phyloP scores from a whole-genome alignment of 768 basidiomycete genomes.

The Floccularia luteovirens region DNA sequence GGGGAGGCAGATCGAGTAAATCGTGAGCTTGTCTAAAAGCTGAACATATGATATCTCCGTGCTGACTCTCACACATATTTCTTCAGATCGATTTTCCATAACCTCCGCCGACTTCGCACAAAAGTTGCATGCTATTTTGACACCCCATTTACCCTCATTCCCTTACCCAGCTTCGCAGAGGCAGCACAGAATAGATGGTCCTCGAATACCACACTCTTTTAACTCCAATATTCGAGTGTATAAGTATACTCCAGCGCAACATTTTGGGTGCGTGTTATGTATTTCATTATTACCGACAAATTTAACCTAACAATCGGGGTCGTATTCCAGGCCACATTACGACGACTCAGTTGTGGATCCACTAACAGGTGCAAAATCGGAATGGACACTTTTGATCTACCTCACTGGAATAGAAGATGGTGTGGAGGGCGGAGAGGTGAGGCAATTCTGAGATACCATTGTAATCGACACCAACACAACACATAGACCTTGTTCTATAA shows the following conservation, averaged over 20 bases:
- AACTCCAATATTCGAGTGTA: conserved; percentile 75
- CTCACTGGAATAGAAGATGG: conserved; percentile 67
- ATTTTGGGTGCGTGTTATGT: conserved; percentile 44
- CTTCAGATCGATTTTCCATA: conserved; percentile 54
- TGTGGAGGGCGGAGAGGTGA: conserved; percentile 62
- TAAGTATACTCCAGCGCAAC: conserved; percentile 54
- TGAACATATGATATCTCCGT: not conserved
- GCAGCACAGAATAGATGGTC: conserved; percentile 17
- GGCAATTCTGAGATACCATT: conserved; percentile 4
- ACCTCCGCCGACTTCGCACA: conserved; percentile 52
- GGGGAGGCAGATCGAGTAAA: conserved; percentile 71
- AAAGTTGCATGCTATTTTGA: conserved; percentile 37
- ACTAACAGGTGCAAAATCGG: conserved; percentile 53
- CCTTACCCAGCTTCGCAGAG: conserved; percentile 31
- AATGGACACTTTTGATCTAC: conserved; percentile 76
- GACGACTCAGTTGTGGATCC: conserved; percentile 62
- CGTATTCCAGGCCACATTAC: conserved; percentile 48
- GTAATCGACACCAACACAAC: not conserved
- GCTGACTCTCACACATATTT: not conserved
- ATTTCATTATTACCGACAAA: not conserved
- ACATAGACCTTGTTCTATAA: conserved; percentile 64
- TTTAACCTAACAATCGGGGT: not conserved
- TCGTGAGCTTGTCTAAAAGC: conserved; percentile 32
- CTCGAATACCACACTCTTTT: conserved; percentile 43
- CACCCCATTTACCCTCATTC: conserved; percentile 54